Base-by-base conservation (phyloP, 768 basidiomycete species). In the Serendipita vermifera region DNA sequence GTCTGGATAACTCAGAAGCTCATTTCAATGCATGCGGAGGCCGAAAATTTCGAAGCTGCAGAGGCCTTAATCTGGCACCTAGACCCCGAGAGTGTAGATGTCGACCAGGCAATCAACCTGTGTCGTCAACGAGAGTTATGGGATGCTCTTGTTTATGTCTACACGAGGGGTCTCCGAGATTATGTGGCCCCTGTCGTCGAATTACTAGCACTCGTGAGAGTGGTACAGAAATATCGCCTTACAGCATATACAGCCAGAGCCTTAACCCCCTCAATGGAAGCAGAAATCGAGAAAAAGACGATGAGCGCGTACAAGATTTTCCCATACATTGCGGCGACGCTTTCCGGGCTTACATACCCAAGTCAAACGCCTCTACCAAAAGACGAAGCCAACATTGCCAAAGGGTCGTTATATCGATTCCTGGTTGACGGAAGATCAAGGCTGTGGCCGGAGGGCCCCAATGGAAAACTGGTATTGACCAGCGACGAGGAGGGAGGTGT, bases 1-100 rank as follows among this genome's bases (percentile, higher is more conserved):
- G 90, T 94, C 6, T 80, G 82, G 33, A 83, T 99, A 58, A 86
- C 88, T 3, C 91, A 99, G 67, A 76, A 79, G 55, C 71, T 99
- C 24, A 77, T 98, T 51, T 77, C 78, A 1, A 69, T 87, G 38
- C 87, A 96, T 62, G 86, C 84, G 41, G 78, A 81, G 31, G 75
- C 80, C 39, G 74, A 73, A 11, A 78, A 82, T 33, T 80, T 83
- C 5, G 85, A 87, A 48, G 73, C 81, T 2, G 87, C 85, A 1
- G 93, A 99, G 67, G 79, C 80, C 29, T 73, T 97, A 57, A 94
- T 99, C 55, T 97, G 92, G 91, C 89, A 94, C 65, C 89, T 97
- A 61, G 88, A 96, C 62, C 91, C 94, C 1, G 71, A 78, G 2
- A 88, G 83, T 62, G 71, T 99, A 58, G 96, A 99, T 64, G 82